These are phyloP conservation scores for Aspergillus sclerotiicarbonarius DNA, from an alignment of 495 filamentous ascomycete genomes.

Conservation along the genomic window DNA sequence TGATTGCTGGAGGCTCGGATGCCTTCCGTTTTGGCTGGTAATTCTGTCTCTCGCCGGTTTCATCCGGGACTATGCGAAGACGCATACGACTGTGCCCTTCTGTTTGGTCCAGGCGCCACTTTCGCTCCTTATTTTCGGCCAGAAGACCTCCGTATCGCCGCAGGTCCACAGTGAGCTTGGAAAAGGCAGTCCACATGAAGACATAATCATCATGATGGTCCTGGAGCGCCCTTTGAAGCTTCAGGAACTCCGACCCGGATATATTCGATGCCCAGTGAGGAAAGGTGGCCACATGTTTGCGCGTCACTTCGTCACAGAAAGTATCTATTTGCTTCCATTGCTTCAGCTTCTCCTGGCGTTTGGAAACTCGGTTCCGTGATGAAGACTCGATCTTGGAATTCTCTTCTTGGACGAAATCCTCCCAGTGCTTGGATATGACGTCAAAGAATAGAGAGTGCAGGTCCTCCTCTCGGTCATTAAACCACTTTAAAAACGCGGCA, in stretches of 20 bases:
- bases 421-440: constrained; percentile 76
- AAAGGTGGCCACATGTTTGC: constrained; percentile 78
- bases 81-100: constrained; percentile 96
- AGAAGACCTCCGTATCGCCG: constrained; percentile 76
- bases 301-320: constrained; percentile 64
- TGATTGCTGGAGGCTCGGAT: constrained; percentile 44
- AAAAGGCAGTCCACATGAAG: constrained; percentile 71
- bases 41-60: constrained; percentile 61
- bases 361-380: constrained; percentile 62
- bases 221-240: constrained; percentile 81
- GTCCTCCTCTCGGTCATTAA: constrained; percentile 78
- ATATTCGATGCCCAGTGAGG: constrained; percentile 93
- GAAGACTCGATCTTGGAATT: constrained; percentile 74
- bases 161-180: constrained; percentile 70
- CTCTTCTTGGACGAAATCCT: constrained; percentile 74
- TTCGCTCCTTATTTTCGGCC: constrained; percentile 59
- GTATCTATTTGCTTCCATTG: constrained; percentile 70
- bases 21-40: constrained; percentile 83
- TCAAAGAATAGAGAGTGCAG: constrained; percentile 79
- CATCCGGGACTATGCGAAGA: constrained; percentile 76
- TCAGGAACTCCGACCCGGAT: constrained; percentile 84
- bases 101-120: constrained; percentile 91
- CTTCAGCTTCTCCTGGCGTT: constrained; percentile 77
- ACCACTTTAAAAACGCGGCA: constrained; percentile 79
- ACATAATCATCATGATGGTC: constrained; percentile 85